Evolutionary conservation across 106 monocot species (phyloP), one percentile per base, ranked within the genome.

Genomic region (Narthecium ossifragum): DNA sequence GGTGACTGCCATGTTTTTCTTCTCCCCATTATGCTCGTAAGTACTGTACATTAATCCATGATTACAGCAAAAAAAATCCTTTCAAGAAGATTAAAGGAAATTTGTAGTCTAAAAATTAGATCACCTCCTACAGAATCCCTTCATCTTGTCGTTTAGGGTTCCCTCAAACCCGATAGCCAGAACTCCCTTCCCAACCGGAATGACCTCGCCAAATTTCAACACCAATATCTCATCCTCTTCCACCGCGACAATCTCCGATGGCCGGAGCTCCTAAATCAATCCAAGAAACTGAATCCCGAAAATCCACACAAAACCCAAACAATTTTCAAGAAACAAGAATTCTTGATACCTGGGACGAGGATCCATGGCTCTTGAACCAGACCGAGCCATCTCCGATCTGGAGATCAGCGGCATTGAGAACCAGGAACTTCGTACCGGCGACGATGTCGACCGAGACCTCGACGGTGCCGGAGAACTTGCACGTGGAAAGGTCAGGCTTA

Each of bases 51-150:
- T 13, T 13, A n/a, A n/a, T n/a, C n/a, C n/a, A n/a, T n/a, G n/a
- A n/a, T n/a, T n/a, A n/a, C n/a, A n/a, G n/a, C n/a, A n/a, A n/a
- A n/a, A n/a, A n/a, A n/a, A n/a, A n/a, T n/a, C n/a, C n/a, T n/a
- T n/a, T n/a, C n/a, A n/a, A n/a, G n/a, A n/a, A n/a, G n/a, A n/a
- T n/a, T n/a, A n/a, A n/a, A 50, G 57, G 3, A 18, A 51, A 47
- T 11, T 0, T 37, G 27, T 32, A 27, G 18, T 66, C 21, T 5
- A 23, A 9, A 31, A n/a, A 2, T 52, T 20, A 52, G 41, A 54
- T 55, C 56, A 89, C 93, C 93, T 89, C 51, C 83, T 63, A 58
- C 86, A 94, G 53, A 94, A 94, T 8, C 94, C 94, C 63, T 80
- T 94, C 94, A 94, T 86, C 64, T 83, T 71, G 55, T 94, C 86